Evolutionary conservation across 495 filamentous ascomycete genomes (phyloP).

Genomic region (Ramalina peruviana): DNA sequence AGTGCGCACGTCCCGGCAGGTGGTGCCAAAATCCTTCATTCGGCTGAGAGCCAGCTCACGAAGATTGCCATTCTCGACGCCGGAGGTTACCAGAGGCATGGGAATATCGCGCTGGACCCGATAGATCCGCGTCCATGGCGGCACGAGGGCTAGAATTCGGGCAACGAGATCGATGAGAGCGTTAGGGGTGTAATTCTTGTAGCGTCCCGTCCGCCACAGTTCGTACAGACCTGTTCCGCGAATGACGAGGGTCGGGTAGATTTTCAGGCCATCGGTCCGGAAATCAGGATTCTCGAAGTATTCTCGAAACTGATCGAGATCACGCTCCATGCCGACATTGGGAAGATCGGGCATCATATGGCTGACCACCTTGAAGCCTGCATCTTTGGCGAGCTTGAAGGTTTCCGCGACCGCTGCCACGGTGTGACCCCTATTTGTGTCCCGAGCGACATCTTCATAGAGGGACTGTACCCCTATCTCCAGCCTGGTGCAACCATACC

Average conservation of each 20-base stretch:
- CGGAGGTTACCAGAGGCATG: slow-evolving; percentile 93
- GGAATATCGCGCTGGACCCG: slow-evolving; percentile 97
- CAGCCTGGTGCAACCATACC: slow-evolving; percentile 88
- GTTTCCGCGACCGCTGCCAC: slow-evolving; percentile 90
- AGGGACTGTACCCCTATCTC: slow-evolving; percentile 93
- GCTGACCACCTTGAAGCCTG: slow-evolving; percentile 95
- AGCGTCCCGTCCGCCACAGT: slow-evolving; percentile 89
- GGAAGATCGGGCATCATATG: slow-evolving; percentile 99
- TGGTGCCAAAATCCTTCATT: slow-evolving; percentile 98
- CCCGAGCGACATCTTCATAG: slow-evolving; percentile 95
- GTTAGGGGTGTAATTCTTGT: slow-evolving; percentile 98
- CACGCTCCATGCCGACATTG: slow-evolving; percentile 96
- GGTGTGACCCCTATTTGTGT: slow-evolving; percentile 94
- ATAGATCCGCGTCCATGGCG: slow-evolving; percentile 97
- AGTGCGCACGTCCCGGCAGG: slow-evolving; percentile 93
- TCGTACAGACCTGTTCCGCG: slow-evolving; percentile 95
- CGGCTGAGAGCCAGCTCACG: slow-evolving; percentile 81
- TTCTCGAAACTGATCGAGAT: slow-evolving; percentile 90
- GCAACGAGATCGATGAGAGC: slow-evolving; percentile 90
- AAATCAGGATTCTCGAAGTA: slow-evolving; percentile 97
- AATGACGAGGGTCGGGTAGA: slow-evolving; percentile 95
- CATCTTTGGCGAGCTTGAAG: slow-evolving; percentile 88
- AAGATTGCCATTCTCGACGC: slow-evolving; percentile 95
- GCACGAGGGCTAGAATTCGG: slow-evolving; percentile 83
- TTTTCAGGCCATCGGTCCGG: slow-evolving; percentile 95